Percentiles rank a stretch among this genome's conserved stretches.
These are phyloP conservation scores for Petunia axillaris DNA, from an alignment of 257 asterid genomes.

Conservation along the genomic window DNA sequence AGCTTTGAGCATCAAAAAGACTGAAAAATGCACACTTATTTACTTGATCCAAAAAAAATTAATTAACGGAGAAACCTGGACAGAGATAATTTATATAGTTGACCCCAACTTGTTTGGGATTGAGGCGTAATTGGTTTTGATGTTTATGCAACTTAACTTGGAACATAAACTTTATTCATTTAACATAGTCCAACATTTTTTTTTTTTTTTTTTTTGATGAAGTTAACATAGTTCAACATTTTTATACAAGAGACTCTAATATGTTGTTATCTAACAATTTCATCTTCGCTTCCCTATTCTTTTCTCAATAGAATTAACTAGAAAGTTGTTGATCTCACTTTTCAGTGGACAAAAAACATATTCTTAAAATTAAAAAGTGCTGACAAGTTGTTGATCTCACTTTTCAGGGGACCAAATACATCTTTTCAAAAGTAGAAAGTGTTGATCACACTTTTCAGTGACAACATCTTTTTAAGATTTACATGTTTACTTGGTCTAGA, in stretches of 20 bases:
- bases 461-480: background rate
- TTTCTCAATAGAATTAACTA: background rate
- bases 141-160: too few species aligned
- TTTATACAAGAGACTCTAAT: background rate
- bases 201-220: background rate
- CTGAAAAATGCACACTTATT: background rate
- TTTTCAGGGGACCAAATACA: background rate
- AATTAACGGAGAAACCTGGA: too few species aligned
- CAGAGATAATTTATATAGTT: too few species aligned
- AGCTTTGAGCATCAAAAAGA: background rate
- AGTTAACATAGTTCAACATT: background rate
- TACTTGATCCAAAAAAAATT: too few species aligned
- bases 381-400: conserved; percentile 8
- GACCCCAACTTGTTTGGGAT: too few species aligned
- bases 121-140: too few species aligned
- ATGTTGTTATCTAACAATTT: background rate
- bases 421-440: background rate
- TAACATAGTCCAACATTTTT: too few species aligned
- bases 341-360: background rate
- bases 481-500: background rate
- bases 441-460: background rate
- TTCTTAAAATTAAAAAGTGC: background rate
- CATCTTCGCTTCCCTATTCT: background rate
- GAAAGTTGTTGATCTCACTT: background rate
- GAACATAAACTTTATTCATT: too few species aligned